phyloP scores from a whole-genome alignment of 2,329 filamentous ascomycete genomes.

The Aspergillus sp. region DNA sequence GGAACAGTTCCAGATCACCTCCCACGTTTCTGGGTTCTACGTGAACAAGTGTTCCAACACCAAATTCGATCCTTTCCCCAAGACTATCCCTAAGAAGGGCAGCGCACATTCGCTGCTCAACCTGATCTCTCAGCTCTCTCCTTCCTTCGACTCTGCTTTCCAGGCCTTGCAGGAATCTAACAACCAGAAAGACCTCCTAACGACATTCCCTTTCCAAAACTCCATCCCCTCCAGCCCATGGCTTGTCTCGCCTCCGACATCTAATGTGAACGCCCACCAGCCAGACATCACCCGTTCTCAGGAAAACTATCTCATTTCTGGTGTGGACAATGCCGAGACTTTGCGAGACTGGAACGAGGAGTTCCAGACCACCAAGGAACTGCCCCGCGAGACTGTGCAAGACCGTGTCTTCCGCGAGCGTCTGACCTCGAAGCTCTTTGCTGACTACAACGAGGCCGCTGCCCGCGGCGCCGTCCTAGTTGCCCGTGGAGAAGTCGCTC shows the following conservation, averaged over 20 bases:
- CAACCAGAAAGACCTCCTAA: conserved; percentile 79
- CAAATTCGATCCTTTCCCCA: conserved; percentile 90
- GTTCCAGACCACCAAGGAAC: conserved; percentile 92
- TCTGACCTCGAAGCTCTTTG: conserved; percentile 91
- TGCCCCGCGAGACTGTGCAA: conserved; percentile 90
- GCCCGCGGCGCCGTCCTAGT: conserved; percentile 89
- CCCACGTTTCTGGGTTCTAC: conserved; percentile 92
- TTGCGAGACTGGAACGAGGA: conserved; percentile 99
- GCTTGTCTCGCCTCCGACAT: conserved; percentile 69
- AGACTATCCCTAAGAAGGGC: conserved; percentile 72
- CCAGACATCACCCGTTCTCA: conserved; percentile 86
- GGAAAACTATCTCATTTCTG: conserved; percentile 85
- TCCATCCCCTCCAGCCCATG: conserved; percentile 89
- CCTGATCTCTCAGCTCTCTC: conserved; percentile 75
- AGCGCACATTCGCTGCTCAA: conserved; percentile 83
- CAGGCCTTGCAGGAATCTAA: conserved; percentile 79
- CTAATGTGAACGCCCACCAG: conserved; percentile 68
- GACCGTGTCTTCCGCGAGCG: conserved; percentile 95
- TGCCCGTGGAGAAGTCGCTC: conserved; percentile 85
- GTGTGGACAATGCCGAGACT: conserved; percentile 90
- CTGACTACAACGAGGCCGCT: conserved; percentile 95
- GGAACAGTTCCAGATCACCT: conserved; percentile 90
- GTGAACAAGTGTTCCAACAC: conserved; percentile 94
- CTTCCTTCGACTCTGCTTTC: conserved; percentile 78
- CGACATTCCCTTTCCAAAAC: conserved; percentile 94